phyloP scores from a whole-genome alignment of 2,329 filamentous ascomycete species.

The Cercospora nicotianae region DNA sequence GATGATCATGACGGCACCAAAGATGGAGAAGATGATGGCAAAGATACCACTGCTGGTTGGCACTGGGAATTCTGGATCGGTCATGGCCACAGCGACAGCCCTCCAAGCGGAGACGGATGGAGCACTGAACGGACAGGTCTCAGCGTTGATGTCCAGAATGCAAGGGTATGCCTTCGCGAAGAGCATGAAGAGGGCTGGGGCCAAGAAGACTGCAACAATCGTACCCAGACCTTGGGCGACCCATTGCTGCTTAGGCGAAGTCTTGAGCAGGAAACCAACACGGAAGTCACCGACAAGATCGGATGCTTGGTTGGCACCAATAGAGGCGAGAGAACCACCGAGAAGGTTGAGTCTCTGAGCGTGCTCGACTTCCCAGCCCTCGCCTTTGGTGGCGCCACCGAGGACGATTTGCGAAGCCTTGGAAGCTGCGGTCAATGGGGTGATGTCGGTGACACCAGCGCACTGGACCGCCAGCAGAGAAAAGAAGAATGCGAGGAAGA shows the following conservation, averaged over 20 bases:
- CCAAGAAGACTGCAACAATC: constrained; percentile 64
- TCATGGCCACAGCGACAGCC: constrained; percentile 64
- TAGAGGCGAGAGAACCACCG: constrained; percentile 53
- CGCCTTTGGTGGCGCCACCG: constrained; percentile 61
- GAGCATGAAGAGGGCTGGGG: constrained; percentile 66
- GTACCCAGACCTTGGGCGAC: constrained; percentile 64
- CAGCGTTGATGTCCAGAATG: constrained; percentile 54
- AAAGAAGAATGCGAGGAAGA: constrained; percentile 61
- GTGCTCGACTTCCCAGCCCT: constrained; percentile 50
- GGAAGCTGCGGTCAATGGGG: constrained; percentile 64
- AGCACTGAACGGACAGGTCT: constrained; percentile 59
- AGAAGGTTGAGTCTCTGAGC: constrained; percentile 67
- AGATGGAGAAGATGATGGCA: constrained; percentile 55
- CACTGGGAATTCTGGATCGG: constrained; percentile 57
- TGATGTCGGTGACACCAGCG: constrained; percentile 55
- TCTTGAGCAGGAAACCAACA: constrained; percentile 66
- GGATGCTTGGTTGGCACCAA: constrained; percentile 45
- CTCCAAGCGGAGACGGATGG: constrained; percentile 67
- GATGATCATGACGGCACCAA: constrained; percentile 55
- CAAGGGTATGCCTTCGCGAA: constrained; percentile 70
- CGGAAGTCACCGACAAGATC: constrained; percentile 64
- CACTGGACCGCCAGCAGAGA: constrained; percentile 63
- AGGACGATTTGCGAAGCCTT: constrained; percentile 70
- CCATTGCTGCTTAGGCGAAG: constrained; percentile 65
- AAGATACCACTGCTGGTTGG: constrained; percentile 59